A percentile compares a stretch with the other conserved stretches of the same genome.
Conservation (phyloP, 257 asterid species). For the Penstemon eatonii region DNA sequence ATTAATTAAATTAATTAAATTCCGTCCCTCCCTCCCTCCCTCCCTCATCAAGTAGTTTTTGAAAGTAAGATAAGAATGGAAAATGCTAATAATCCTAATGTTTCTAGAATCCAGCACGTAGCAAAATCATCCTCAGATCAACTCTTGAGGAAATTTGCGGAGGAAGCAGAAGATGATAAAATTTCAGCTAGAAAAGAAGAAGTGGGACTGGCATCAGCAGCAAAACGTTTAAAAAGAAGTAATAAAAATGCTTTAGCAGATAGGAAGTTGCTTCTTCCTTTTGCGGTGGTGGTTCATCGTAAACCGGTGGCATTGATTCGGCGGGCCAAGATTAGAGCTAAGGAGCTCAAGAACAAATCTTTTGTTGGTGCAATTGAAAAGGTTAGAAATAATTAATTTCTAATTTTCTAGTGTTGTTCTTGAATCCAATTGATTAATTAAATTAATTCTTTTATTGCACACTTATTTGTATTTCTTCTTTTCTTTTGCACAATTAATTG, state of each 20-base stretch:
- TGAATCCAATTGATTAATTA: too few species aligned
- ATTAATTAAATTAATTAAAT: not conserved
- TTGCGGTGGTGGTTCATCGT: slow-evolving; percentile 28
- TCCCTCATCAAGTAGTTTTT: too few species aligned
- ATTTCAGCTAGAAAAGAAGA: slow-evolving; percentile 37
- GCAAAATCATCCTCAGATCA: slow-evolving; percentile 77
- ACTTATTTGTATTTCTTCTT: not conserved
- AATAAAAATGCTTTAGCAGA: slow-evolving; percentile 34
- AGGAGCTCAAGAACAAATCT: slow-evolving; percentile 61
- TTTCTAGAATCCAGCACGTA: slow-evolving; percentile 55
- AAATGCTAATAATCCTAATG: slow-evolving; percentile 34
- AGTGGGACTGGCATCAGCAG: slow-evolving; percentile 21
- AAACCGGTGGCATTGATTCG: slow-evolving; percentile 42
- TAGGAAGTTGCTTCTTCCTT: slow-evolving; percentile 60
- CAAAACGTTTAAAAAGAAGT: slow-evolving; percentile 48
- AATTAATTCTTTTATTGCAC: too few species aligned
- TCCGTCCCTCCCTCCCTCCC: slow-evolving; percentile 25
- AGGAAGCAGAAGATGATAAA: slow-evolving; percentile 36
- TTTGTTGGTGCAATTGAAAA: slow-evolving; percentile 54
- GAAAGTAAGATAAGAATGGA: slow-evolving; percentile 34
- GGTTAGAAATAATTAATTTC: slow-evolving; percentile 37
- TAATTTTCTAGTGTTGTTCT: not conserved
- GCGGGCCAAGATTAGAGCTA: slow-evolving; percentile 47
- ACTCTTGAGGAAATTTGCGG: slow-evolving; percentile 81
- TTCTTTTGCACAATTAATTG: not conserved